Evolutionary conservation across 108 stramenopile genomes (phyloP).

Genomic region (Thalassiosira profunda): DNA sequence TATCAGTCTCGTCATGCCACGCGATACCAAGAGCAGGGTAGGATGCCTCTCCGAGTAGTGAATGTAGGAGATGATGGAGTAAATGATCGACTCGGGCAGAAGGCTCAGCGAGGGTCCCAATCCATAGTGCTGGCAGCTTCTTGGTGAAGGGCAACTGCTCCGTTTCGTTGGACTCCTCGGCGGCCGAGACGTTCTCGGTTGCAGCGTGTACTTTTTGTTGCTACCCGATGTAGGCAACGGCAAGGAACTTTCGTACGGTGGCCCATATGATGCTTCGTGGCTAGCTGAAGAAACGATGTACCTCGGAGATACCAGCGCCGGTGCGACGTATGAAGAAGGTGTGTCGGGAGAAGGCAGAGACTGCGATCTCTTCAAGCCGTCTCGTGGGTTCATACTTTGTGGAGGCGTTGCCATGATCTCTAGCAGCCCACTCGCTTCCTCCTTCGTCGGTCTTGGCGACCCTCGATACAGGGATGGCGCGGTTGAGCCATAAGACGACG

Average conservation of each 20-base stretch:
- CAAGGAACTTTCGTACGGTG: constrained; percentile 21
- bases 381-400: background rate
- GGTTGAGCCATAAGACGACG: too few species aligned
- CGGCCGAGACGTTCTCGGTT: background rate
- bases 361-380: background rate
- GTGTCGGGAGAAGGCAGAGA: constrained; percentile 1
- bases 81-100: constrained; percentile 26
- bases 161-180: background rate
- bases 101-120: constrained; percentile 10
- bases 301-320: constrained; percentile 2
- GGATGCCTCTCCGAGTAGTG: constrained; percentile 24
- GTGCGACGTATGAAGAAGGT: background rate
- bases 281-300: too few species aligned
- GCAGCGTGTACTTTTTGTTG: background rate
- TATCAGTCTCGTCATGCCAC: constrained; percentile 11
- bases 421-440: constrained; percentile 18
- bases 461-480: too few species aligned
- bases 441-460: constrained; percentile 30
- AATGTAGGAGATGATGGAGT: constrained; percentile 18
- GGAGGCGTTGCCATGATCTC: constrained; percentile 30
- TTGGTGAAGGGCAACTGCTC: background rate
- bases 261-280: constrained; percentile 14
- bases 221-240: background rate
- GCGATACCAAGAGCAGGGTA: constrained; percentile 13
- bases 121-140: constrained; percentile 4